Evolutionary conservation across 2,329 filamentous ascomycete genomes (phyloP), one percentile per base, ranked within the genome.

Genomic region (Xylariaceae sp.): DNA sequence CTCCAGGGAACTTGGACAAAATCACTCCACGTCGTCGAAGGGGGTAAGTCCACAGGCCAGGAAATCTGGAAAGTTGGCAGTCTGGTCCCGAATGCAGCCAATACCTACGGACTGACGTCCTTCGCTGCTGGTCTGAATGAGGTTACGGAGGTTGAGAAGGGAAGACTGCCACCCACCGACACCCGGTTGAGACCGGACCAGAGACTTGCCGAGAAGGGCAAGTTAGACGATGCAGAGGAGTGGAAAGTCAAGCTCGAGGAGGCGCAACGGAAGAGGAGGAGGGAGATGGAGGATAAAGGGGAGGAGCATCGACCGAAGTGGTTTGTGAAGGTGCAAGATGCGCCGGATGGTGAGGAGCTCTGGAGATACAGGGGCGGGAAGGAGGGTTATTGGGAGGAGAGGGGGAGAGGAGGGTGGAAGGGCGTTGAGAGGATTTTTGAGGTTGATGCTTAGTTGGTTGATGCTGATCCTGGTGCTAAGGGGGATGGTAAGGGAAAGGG

Each of bases 301-400:
- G 83, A 90, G 61, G 70, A 75, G 50, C 85, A 91, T 77, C 79
- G 73, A 58, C 89, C 94, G 6, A 78, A 81, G 58, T 99, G 92
- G 90, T 99, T 99, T 66, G 80, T 83, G 45, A 85, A 80, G 69
- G 83, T 87, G 9, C 75, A 77, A n/a, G 75, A 78, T 19, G 73
- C 71, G 2, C 71, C 72, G 12, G 77, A 80, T 42, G 80, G 78
- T 4, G 85, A 87, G 63, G 83, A 87, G 63, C 75, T 86, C 11
- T 89, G 88, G 88, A 80, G 83, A 61, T 68, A 96, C 55, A 94
- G 85, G 72, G 75, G 75, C 2, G 90, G 90, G 17, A 90, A 86
- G 69, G 90, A 95, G 15, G 85, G 89, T 9, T 99, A 99, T 70
- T 99, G 94, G 94, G 91, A 96, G 65, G 86, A 89, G 70, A 80